A percentile compares a stretch with the other conserved stretches of the same genome.
Conservation (phyloP, 2,329 filamentous ascomycete genomes). For the Paraphoma chrysanthemicola region DNA sequence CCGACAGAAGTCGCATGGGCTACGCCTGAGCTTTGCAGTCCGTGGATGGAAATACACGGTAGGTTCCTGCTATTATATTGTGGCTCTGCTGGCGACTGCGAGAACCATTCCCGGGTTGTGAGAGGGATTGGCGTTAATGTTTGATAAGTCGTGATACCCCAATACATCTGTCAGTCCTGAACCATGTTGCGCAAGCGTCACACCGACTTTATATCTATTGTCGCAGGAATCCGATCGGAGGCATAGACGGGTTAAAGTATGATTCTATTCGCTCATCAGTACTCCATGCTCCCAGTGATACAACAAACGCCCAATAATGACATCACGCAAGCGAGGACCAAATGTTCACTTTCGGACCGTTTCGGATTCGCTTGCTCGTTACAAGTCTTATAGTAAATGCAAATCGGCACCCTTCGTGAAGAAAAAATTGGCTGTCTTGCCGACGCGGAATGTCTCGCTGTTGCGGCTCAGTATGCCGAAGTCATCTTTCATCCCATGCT, state of each 20-base stretch:
- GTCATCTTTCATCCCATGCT: constrained; percentile 51
- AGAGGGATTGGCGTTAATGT: background rate
- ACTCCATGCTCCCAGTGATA: constrained; percentile 28
- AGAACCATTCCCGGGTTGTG: too few species aligned
- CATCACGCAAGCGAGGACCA: constrained; percentile 44
- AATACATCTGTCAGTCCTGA: too few species aligned
- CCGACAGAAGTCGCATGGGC: too few species aligned
- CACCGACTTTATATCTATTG: too few species aligned
- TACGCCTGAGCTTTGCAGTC: too few species aligned
- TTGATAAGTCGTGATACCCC: background rate
- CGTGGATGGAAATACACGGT: too few species aligned
- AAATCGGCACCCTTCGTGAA: constrained; percentile 49
- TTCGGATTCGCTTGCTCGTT: constrained; percentile 51
- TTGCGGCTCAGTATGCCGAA: constrained; percentile 50
- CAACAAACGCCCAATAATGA: constrained; percentile 36
- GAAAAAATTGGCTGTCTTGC: constrained; percentile 44
- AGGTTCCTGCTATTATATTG: too few species aligned
- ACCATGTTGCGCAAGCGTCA: too few species aligned
- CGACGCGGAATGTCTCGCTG: constrained; percentile 46
- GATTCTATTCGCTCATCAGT: constrained; percentile 42
- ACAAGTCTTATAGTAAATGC: constrained; percentile 51
- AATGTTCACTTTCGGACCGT: constrained; percentile 48
- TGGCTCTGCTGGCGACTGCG: too few species aligned
- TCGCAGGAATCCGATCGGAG: constrained; percentile 12
- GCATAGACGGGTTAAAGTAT: constrained; percentile 15